Evolutionary conservation across 768 basidiomycete species (phyloP), one percentile per base, ranked within the genome.

Genomic region (Phaeolepiota aurea): DNA sequence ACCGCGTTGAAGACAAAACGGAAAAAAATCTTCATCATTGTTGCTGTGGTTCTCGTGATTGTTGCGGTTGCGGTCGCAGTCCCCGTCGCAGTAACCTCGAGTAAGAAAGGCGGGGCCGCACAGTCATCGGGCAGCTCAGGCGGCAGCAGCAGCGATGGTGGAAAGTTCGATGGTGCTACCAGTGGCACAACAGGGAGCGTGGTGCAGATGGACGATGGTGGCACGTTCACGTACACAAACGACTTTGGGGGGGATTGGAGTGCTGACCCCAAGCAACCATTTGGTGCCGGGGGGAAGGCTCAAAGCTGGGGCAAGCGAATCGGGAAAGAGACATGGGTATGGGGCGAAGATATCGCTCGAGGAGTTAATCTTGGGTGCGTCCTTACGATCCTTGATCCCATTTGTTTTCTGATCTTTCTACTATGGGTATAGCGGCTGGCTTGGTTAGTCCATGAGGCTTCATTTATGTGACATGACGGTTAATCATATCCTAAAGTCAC

Each of bases 181-280:
- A 64, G 69, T 3, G 90, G 90, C 13, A 72, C 65, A 15, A 69
- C 76, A 43, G 90, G 89, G 10, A 83, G 76, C 42, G 62, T 64
- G 11, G 64, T 91, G 32, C 79, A 72, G 2, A 70, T 73, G 51
- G 86, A 80, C 2, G 79, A 91, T 52, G 91, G 91, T 7, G 70
- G 77, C 3, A 83, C 71, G 2, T 86, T 90, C 64, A 81, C 69
- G 1, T 97, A 96, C 61, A 54, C 56, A 32, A 96, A 92, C 55
- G 39, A 68, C 5, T 87, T 87, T 50, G 88, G 87, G 40, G 91
- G 93, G 0, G 72, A 66, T 49, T 96, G 91, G 90, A 81, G 78
- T 37, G 70, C 66, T 49, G 77, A 91, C 58, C 74, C 82, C 2
- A 66, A 66, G 9, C 63, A 79, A 45, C 88, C 89, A 2, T 85